These are phyloP conservation scores for Fusarium coffeatum DNA, from an alignment of 2,329 filamentous ascomycete genomes.

Conservation along the genomic window DNA sequence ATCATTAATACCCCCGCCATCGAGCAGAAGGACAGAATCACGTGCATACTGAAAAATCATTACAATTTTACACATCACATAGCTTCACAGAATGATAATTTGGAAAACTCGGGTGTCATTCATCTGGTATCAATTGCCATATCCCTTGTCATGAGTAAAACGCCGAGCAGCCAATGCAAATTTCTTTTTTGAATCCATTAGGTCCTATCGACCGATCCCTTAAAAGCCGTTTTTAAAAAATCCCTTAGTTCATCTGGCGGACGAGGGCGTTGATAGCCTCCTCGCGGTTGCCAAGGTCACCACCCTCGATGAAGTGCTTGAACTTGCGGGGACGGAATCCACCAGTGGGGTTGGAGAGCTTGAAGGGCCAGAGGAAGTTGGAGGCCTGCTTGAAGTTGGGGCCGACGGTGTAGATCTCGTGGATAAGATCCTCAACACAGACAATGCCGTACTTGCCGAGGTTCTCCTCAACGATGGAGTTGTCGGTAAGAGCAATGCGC, in stretches of 20 bases:
- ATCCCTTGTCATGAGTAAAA: constrained; percentile 55
- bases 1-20: constrained; percentile 37
- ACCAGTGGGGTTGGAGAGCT: constrained; percentile 97
- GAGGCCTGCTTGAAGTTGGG: constrained; percentile 99
- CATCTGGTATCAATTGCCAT: constrained; percentile 56
- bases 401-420: constrained; percentile 98
- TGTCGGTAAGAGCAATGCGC: constrained; percentile 95
- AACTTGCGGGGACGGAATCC: constrained; percentile 98
- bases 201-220: constrained; percentile 47
- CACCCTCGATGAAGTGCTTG: constrained; percentile 98
- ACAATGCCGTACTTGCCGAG: constrained; percentile 99
- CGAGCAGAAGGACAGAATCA: neutral
- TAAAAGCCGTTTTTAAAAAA: constrained; percentile 36
- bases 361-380: constrained; percentile 99
- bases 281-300: constrained; percentile 98
- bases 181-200: constrained; percentile 47
- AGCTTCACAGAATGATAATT: constrained; percentile 34
- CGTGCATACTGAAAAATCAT: neutral
- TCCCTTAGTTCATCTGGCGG: constrained; percentile 93
- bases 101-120: constrained; percentile 56
- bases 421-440: constrained; percentile 98
- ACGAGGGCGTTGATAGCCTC: constrained; percentile 97
- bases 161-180: constrained; percentile 55
- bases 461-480: constrained; percentile 95
- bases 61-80: neutral